Evolutionary conservation across 768 basidiomycete species (phyloP).

Genomic region (Macrolepiota fuliginosa): DNA sequence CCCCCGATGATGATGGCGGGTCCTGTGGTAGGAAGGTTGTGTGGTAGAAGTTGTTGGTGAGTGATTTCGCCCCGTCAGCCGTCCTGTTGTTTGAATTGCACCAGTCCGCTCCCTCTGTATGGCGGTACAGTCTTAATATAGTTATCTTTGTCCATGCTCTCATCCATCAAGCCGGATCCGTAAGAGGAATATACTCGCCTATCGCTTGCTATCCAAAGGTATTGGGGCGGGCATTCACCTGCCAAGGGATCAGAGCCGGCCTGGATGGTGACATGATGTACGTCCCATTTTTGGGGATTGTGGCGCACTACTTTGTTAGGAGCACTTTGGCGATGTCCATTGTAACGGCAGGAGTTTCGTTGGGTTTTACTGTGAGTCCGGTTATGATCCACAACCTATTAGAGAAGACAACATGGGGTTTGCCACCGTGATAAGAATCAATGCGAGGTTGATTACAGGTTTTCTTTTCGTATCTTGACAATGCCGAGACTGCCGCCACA

Average conservation of each 20-base stretch:
- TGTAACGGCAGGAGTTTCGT: slow-evolving; percentile 13
- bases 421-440: slow-evolving; percentile 7
- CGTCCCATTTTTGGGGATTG: slow-evolving; percentile 38
- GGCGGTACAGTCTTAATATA: slow-evolving; percentile 30
- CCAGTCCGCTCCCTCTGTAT: slow-evolving; percentile 28
- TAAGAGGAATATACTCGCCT: slow-evolving; percentile 15
- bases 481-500: slow-evolving; percentile 23
- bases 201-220: neutral
- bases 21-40: no score
- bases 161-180: slow-evolving; percentile 39
- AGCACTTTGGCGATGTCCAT: slow-evolving; percentile 41
- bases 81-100: neutral
- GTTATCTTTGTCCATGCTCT: slow-evolving; percentile 44
- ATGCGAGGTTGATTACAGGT: slow-evolving; percentile 9
- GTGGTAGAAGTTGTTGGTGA: no score
- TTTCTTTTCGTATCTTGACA: slow-evolving; percentile 25
- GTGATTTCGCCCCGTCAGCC: no score
- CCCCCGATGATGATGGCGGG: no score
- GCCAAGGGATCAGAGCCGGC: slow-evolving; percentile 42
- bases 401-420: slow-evolving; percentile 28
- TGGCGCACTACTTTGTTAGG: slow-evolving; percentile 39
- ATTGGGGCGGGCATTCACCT: slow-evolving; percentile 32
- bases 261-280: slow-evolving; percentile 38
- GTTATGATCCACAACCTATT: slow-evolving; percentile 47
- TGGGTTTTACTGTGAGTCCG: slow-evolving; percentile 34